Conservation (phyloP, 768 basidiomycete genomes). For the Porpolomopsis calyptriformis region DNA sequence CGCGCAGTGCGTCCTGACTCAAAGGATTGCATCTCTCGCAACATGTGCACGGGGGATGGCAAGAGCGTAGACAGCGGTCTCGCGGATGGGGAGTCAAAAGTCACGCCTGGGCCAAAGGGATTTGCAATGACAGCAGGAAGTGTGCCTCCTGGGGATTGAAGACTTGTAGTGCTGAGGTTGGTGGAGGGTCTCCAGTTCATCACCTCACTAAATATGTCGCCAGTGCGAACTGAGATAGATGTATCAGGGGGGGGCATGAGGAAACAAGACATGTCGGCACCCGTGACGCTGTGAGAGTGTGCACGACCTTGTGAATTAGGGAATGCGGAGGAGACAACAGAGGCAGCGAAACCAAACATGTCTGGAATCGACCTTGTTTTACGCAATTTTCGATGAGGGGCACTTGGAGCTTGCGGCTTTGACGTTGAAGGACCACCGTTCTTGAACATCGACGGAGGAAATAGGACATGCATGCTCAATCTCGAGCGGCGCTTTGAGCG, state of each 20-base stretch:
- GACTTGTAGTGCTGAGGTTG: conserved; percentile 25
- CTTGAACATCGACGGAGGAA: conserved; percentile 42
- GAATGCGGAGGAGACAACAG: conserved; percentile 18
- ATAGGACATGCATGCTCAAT: conserved; percentile 54
- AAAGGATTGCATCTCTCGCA: conserved; percentile 85
- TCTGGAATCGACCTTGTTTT: conserved; percentile 73
- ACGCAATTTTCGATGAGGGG: conserved; percentile 44
- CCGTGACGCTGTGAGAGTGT: conserved; percentile 74
- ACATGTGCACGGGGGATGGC: conserved; percentile 37
- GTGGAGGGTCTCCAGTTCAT: conserved; percentile 46
- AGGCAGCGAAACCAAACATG: conserved; percentile 24
- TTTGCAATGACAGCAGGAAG: conserved; percentile 29
- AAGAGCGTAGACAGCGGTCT: conserved; percentile 29
- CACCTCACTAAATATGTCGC: conserved; percentile 54
- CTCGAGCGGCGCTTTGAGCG: conserved; percentile 44
- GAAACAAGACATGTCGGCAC: conserved; percentile 47
- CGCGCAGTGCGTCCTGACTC: conserved; percentile 73
- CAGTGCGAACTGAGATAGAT: conserved; percentile 16
- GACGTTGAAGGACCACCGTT: conserved; percentile 21
- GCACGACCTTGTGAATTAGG: conserved; percentile 36
- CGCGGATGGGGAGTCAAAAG: conserved; percentile 49
- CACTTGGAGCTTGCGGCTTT: conserved; percentile 21
- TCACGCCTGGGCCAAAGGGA: conserved; percentile 57
- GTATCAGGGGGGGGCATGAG: conserved; percentile 18
- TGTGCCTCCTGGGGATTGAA: conserved; percentile 18